Conservation (phyloP, 352 stramenopile species). For the Peronospora farinosa region DNA sequence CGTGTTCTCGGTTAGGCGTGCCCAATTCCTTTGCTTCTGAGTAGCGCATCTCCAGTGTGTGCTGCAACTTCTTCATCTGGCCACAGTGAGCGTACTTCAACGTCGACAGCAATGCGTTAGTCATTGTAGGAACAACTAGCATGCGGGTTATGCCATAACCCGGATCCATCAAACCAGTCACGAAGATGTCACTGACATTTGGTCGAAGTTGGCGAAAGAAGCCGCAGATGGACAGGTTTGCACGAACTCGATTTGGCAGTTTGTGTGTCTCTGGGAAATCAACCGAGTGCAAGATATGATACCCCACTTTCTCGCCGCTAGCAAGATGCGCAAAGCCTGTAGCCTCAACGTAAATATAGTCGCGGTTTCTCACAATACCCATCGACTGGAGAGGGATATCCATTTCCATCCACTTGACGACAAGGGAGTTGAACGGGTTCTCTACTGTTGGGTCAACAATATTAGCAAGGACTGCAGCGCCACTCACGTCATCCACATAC, state of each 20-base stretch:
- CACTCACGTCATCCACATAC: slow-evolving; percentile 35
- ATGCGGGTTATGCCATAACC: slow-evolving; percentile 1
- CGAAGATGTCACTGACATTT: slow-evolving; percentile 1
- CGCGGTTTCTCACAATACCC: slow-evolving; percentile 43
- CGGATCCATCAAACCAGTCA: slow-evolving; percentile 2
- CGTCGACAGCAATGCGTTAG: background rate
- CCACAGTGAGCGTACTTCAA: slow-evolving; percentile 3
- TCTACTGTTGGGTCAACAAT: slow-evolving; percentile 25
- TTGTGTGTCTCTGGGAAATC: slow-evolving; percentile 27
- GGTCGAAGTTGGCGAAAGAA: slow-evolving; percentile 3
- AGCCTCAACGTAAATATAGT: slow-evolving; percentile 51
- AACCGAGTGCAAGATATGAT: slow-evolving; percentile 52
- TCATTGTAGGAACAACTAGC: slow-evolving; percentile 1
- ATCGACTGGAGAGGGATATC: slow-evolving; percentile 24
- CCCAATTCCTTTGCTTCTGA: slow-evolving; percentile 2
- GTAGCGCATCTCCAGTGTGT: slow-evolving; percentile 1
- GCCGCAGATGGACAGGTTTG: slow-evolving; percentile 28
- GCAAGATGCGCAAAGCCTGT: slow-evolving; percentile 28
- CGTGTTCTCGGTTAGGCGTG: background rate
- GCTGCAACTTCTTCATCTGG: slow-evolving; percentile 3
- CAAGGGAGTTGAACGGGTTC: slow-evolving; percentile 35
- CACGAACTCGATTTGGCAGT: slow-evolving; percentile 26
- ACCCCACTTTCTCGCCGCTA: slow-evolving; percentile 39
- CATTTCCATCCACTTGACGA: slow-evolving; percentile 40
- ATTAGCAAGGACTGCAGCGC: slow-evolving; percentile 31